phyloP scores from a whole-genome alignment of 2,329 filamentous ascomycete genomes.

The Botrytis squamosa region DNA sequence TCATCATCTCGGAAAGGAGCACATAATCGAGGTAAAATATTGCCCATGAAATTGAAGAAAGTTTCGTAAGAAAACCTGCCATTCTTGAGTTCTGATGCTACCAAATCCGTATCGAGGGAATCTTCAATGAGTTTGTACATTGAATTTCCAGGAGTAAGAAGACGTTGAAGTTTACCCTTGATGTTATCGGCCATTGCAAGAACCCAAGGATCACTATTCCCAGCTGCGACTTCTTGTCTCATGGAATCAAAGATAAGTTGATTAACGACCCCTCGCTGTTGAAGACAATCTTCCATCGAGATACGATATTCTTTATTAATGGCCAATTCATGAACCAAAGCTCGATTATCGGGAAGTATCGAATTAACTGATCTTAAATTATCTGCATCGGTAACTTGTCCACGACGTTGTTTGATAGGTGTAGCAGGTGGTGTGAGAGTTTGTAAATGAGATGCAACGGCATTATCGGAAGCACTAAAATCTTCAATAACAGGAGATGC shows the following conservation, averaged over 20 bases:
- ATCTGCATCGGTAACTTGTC: conserved; percentile 32
- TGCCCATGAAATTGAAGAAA: conserved; percentile 75
- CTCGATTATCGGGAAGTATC: conserved; percentile 67
- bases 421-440: conserved; percentile 55
- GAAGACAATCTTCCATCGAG: conserved; percentile 56
- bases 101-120: conserved; percentile 70
- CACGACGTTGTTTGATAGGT: conserved; percentile 39
- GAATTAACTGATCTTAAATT: conserved; percentile 42
- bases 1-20: conserved; percentile 78
- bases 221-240: conserved; percentile 59
- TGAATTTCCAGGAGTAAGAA: conserved; percentile 68
- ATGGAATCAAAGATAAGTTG: conserved; percentile 58
- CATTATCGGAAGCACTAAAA: conserved; percentile 44
- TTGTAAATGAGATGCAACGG: conserved; percentile 45
- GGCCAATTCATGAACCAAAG: conserved; percentile 75
- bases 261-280: conserved; percentile 60
- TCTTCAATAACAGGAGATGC: conserved; percentile 43
- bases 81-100: conserved; percentile 64
- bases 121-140: conserved; percentile 75
- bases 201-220: conserved; percentile 66
- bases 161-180: conserved; percentile 67
- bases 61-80: conserved; percentile 78
- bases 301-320: conserved; percentile 78
- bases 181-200: conserved; percentile 70
- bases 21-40: conserved; percentile 74